These are phyloP conservation scores for Ascochyta lentis DNA, from an alignment of 2,329 filamentous ascomycete genomes.

Conservation along the genomic window DNA sequence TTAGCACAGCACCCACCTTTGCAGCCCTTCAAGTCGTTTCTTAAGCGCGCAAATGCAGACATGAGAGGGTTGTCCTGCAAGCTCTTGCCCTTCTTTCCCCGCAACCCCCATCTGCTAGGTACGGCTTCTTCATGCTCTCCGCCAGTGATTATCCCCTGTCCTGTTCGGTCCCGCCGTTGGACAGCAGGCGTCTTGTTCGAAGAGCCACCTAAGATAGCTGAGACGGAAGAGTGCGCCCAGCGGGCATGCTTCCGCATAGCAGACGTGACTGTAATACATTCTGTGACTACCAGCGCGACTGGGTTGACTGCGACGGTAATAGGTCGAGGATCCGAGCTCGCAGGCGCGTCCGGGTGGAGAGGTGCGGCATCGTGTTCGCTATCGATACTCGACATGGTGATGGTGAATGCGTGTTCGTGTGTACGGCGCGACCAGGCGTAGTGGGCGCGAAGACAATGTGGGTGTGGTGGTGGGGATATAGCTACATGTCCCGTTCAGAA, in stretches of 20 bases:
- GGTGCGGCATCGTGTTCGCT: slow-evolving; percentile 32
- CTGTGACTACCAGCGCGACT: slow-evolving; percentile 91
- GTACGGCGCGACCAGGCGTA: slow-evolving; percentile 21
- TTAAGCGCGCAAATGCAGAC: slow-evolving; percentile 87
- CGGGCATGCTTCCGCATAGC: slow-evolving; percentile 97
- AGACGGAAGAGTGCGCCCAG: slow-evolving; percentile 94
- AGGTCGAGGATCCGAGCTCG: slow-evolving; percentile 34
- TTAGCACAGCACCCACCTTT: slow-evolving; percentile 64
- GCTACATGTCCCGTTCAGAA: slow-evolving; percentile 38
- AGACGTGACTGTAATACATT: slow-evolving; percentile 98
- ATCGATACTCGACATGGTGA: slow-evolving; percentile 40
- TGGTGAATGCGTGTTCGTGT: slow-evolving; percentile 2
- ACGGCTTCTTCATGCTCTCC: slow-evolving; percentile 63
- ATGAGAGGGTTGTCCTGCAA: slow-evolving; percentile 98
- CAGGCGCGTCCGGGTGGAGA: slow-evolving; percentile 32
- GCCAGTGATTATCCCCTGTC: slow-evolving; percentile 44
- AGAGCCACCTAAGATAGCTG: slow-evolving; percentile 86
- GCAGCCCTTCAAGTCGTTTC: slow-evolving; percentile 84
- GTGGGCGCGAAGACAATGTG: slow-evolving; percentile 28
- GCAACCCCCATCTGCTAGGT: slow-evolving; percentile 87
- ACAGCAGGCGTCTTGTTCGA: slow-evolving; percentile 54
- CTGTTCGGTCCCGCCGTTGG: slow-evolving; percentile 44
- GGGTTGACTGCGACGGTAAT: slow-evolving; percentile 86
- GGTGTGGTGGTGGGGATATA: slow-evolving; percentile 31
- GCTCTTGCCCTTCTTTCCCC: slow-evolving; percentile 95